phyloP scores from a whole-genome alignment of 371 early-diverging fungal genomes.

The Zopfochytrium polystomum region DNA sequence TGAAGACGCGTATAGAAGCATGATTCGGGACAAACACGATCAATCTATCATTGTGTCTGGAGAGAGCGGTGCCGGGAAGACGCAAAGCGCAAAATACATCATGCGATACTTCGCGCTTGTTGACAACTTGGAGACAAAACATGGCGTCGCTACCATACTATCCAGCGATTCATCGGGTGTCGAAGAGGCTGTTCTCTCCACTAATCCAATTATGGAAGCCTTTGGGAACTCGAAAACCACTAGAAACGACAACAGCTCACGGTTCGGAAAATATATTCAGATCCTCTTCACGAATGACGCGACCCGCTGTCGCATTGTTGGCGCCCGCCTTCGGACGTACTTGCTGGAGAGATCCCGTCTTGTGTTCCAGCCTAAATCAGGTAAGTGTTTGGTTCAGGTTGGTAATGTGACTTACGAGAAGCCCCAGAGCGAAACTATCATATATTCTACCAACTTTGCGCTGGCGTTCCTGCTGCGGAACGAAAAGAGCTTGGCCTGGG shows the following conservation, averaged over 20 bases:
- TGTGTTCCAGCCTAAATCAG: slow-evolving; percentile 80
- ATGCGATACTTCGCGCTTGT: slow-evolving; percentile 97
- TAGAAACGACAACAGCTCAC: slow-evolving; percentile 96
- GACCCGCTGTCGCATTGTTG: slow-evolving; percentile 83
- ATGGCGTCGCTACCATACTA: too few relatives aligned
- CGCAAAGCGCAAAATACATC: slow-evolving; percentile 92
- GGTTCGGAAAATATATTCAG: slow-evolving; percentile 99
- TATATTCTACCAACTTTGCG: slow-evolving; percentile 97
- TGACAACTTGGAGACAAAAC: slow-evolving; percentile 62
- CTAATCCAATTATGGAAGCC: slow-evolving; percentile 98
- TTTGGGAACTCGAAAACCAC: slow-evolving; percentile 99
- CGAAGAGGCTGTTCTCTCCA: slow-evolving; percentile 63
- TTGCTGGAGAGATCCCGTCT: slow-evolving; percentile 97
- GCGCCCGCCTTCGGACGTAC: slow-evolving; percentile 95
- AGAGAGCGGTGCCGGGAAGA: slow-evolving; percentile 96
- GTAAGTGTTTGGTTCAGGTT: slow-evolving; percentile 11
- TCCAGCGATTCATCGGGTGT: slow-evolving; percentile 12
- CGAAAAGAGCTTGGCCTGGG: slow-evolving; percentile 72
- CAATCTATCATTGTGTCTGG: slow-evolving; percentile 99
- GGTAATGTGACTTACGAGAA: neutral
- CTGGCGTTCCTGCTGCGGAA: slow-evolving; percentile 79
- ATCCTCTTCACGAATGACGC: slow-evolving; percentile 52
- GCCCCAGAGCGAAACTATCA: slow-evolving; percentile 95
- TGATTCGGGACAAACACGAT: slow-evolving; percentile 83
- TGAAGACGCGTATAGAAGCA: slow-evolving; percentile 94